phyloP scores from a whole-genome alignment of 257 asterid genomes.

The Thymus mandschuricus region DNA sequence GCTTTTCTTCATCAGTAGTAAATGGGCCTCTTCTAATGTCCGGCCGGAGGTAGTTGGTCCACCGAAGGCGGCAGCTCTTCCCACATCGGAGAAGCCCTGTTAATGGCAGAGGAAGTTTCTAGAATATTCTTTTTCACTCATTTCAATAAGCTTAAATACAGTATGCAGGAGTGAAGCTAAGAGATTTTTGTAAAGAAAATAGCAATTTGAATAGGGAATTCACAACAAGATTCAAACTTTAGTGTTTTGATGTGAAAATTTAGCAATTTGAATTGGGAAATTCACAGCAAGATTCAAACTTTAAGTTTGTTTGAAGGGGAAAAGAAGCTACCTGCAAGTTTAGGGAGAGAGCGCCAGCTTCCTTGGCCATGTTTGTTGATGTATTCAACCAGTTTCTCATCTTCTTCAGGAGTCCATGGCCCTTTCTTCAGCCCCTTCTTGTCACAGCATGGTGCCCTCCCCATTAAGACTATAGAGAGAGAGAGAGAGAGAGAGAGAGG shows the following conservation, averaged over 20 bases:
- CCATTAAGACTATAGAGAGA: conserved; percentile 49
- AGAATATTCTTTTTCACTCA: background rate
- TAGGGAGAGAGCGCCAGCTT: conserved; percentile 94
- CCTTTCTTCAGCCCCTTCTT: conserved; percentile 93
- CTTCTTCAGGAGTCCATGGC: conserved; percentile 97
- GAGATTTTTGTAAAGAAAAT: no score
- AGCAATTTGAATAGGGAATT: no score
- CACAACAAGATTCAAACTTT: no score
- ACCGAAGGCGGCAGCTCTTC: conserved; percentile 86
- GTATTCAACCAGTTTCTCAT: conserved; percentile 69
- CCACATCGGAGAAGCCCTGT: conserved; percentile 88
- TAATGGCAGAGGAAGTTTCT: background rate
- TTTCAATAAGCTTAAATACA: background rate
- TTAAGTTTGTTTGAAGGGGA: background rate
- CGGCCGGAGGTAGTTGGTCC: conserved; percentile 92
- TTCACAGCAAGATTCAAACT: no score
- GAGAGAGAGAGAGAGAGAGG: background rate
- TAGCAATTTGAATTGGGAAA: no score
- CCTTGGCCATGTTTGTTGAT: conserved; percentile 85
- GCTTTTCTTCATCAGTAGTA: conserved; percentile 70
- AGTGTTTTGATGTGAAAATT: no score
- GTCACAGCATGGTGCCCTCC: conserved; percentile 96
- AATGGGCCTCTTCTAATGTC: conserved; percentile 88
- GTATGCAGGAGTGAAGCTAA: background rate
- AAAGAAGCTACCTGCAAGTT: conserved; percentile 61